phyloP scores from a whole-genome alignment of 352 stramenopile species.

The Blastocystis sp. region DNA sequence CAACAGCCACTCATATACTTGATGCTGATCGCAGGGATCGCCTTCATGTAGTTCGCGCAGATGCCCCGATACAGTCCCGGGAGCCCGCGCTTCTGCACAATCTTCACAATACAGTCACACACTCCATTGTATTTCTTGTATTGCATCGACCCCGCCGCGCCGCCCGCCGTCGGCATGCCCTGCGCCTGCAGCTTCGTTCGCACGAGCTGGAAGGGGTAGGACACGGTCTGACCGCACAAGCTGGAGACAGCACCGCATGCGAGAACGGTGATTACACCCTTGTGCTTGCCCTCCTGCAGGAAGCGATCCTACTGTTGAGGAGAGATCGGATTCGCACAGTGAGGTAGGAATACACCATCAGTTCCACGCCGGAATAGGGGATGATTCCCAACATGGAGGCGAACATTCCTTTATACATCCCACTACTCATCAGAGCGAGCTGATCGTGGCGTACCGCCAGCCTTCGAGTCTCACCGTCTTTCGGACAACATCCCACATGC shows the following conservation, averaged over 20 bases:
- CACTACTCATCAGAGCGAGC: conserved; percentile 2
- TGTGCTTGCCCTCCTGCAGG: conserved; percentile 23
- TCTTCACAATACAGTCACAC: conserved; percentile 72
- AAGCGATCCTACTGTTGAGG: conserved; percentile 37
- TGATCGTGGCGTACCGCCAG: background rate
- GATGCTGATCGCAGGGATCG: conserved; percentile 71
- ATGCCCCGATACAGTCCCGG: conserved; percentile 71
- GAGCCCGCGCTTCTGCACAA: conserved; percentile 67
- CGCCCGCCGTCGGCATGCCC: conserved; percentile 70
- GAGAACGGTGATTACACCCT: conserved; percentile 57
- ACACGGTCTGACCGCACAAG: conserved; percentile 70
- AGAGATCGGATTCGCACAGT: background rate
- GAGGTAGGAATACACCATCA: conserved; percentile 72
- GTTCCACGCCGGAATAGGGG: conserved; percentile 72
- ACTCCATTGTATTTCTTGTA: conserved; percentile 71
- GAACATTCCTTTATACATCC: conserved; percentile 71
- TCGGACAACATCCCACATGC: conserved; percentile 71
- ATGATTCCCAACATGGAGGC: conserved; percentile 71
- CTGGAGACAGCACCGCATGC: conserved; percentile 69
- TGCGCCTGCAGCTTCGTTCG: conserved; percentile 72
- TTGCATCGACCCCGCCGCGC: conserved; percentile 29
- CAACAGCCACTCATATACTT: conserved; percentile 62
- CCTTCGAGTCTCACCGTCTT: conserved; percentile 70
- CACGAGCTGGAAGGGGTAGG: conserved; percentile 73
- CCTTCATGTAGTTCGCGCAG: conserved; percentile 71